Conservation (phyloP, 2,329 filamentous ascomycete species). For the Trichoderma sp. region DNA sequence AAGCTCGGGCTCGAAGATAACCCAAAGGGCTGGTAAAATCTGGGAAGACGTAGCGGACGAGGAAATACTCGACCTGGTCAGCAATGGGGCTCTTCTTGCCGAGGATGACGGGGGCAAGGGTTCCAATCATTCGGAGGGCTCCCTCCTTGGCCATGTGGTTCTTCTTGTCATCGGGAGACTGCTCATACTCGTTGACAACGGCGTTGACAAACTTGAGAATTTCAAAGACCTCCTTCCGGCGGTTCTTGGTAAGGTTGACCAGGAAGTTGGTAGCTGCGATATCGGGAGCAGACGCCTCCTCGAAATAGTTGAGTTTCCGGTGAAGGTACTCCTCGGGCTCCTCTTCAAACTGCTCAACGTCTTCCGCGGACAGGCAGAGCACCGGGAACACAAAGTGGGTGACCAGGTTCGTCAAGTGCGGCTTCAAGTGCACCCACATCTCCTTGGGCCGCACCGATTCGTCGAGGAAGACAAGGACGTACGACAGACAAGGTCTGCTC, state of each 20-base stretch:
- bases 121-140: constrained; percentile 94
- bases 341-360: constrained; percentile 89
- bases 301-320: constrained; percentile 95
- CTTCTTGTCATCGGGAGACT: constrained; percentile 82
- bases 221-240: constrained; percentile 93
- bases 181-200: constrained; percentile 90
- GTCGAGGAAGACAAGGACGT: constrained; percentile 92
- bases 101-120: constrained; percentile 87
- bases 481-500: constrained; percentile 89
- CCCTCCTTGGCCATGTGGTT: constrained; percentile 95
- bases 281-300: constrained; percentile 93
- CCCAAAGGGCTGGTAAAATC: constrained; percentile 93
- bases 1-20: constrained; percentile 90
- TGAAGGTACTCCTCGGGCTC: constrained; percentile 97
- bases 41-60: constrained; percentile 96
- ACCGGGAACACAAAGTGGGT: constrained; percentile 96
- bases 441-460: constrained; percentile 96
- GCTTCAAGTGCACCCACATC: constrained; percentile 93
- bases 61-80: constrained; percentile 96
- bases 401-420: constrained; percentile 89
- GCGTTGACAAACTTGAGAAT: constrained; percentile 94
- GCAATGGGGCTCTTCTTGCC: constrained; percentile 98
- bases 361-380: constrained; percentile 86
- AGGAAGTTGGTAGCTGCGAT: constrained; percentile 96
- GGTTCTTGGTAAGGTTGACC: constrained; percentile 88